Base-by-base conservation (phyloP, 768 basidiomycete genomes). In the Boletus coccyginus region DNA sequence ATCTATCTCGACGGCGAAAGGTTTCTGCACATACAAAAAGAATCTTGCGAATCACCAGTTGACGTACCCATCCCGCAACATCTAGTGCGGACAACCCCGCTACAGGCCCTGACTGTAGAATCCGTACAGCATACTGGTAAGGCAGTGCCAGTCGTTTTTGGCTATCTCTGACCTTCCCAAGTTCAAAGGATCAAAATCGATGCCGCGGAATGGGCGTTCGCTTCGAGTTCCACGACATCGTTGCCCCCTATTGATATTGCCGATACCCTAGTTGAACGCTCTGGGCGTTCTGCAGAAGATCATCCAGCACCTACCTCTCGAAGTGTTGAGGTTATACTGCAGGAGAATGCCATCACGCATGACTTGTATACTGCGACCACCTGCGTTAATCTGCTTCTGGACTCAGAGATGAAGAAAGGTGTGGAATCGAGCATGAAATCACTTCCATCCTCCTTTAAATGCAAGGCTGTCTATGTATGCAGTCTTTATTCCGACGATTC, bases 281-380 rank as follows among this genome's bases (percentile, higher is more conserved):
- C 11, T 5, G n/a, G 8, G 11, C 33, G 11, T 24, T 38, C 36
- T 35, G n/a, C 14, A 11, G 17, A 46, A 10, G 24, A 42, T 21
- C 7, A 7, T 13, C 11, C 17, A 14, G 12, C 7, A 1, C 14
- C 12, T 16, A 13, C 29, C 32, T 39, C 19, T 16, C 55, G 12
- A 38, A 39, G 5, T n/a, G 7, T 14, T 5, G 35, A 50, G 29
- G 1, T 40, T 21, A 44, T 49, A 19, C 13, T 31, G 14, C 19
- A 40, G 17, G 49, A 32, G 6, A 53, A 59, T 31, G n/a, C 19
- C 9, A 29, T 60, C 19, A 44, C 11, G 11, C 53, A 60, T 61
- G 59, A 60, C 33, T 36, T 62, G n/a, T 62, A 62, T 19, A 62
- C 41, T 0, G 61, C 61, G 45, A 36, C 9, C 16, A 43, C 16